Evolutionary conservation across 2,329 filamentous ascomycete genomes (phyloP).

Genomic region (Alternaria postmessia): DNA sequence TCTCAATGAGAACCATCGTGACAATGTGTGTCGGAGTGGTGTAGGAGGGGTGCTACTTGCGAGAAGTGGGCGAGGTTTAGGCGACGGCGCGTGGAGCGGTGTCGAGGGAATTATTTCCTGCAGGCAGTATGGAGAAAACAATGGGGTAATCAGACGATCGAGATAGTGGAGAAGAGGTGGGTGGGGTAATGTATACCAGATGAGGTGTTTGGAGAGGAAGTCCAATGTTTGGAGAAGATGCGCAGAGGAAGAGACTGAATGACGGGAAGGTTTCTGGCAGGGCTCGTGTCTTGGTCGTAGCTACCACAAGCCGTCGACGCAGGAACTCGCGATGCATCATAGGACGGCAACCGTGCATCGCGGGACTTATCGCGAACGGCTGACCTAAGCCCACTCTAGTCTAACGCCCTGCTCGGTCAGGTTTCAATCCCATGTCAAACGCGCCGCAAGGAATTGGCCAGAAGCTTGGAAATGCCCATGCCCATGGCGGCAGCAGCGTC

Average conservation of each 20-base stretch:
- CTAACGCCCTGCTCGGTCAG: conserved; percentile 19
- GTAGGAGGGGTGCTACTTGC: conserved; percentile 10
- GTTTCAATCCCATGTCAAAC: conserved; percentile 22
- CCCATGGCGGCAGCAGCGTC: conserved; percentile 2
- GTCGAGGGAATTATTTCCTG: conserved; percentile 32
- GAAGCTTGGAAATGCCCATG: conserved; percentile 2
- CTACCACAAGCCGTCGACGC: conserved; percentile 37
- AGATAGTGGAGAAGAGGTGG: conserved; percentile 19
- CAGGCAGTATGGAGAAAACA: conserved; percentile 26
- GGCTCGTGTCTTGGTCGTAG: conserved; percentile 28
- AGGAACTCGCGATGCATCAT: conserved; percentile 47
- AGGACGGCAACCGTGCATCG: conserved; percentile 30
- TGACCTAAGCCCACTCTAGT: conserved; percentile 19
- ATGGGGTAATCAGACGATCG: conserved; percentile 29
- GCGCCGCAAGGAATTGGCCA: conserved; percentile 21
- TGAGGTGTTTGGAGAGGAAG: conserved; percentile 12
- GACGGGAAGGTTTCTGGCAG: conserved; percentile 24
- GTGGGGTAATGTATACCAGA: conserved; percentile 10
- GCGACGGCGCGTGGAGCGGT: conserved; percentile 31
- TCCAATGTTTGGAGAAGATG: conserved; percentile 15
- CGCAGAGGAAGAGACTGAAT: conserved; percentile 17
- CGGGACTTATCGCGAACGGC: conserved; percentile 34
- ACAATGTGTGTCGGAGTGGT: conserved; percentile 18
- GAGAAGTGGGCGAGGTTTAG: conserved; percentile 20
- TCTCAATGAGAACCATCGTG: conserved; percentile 87